Percentiles rank a stretch among this genome's conserved stretches.
phyloP scores from a whole-genome alignment of 2,329 filamentous ascomycete genomes.

The Ceratocystis lukuohia region DNA sequence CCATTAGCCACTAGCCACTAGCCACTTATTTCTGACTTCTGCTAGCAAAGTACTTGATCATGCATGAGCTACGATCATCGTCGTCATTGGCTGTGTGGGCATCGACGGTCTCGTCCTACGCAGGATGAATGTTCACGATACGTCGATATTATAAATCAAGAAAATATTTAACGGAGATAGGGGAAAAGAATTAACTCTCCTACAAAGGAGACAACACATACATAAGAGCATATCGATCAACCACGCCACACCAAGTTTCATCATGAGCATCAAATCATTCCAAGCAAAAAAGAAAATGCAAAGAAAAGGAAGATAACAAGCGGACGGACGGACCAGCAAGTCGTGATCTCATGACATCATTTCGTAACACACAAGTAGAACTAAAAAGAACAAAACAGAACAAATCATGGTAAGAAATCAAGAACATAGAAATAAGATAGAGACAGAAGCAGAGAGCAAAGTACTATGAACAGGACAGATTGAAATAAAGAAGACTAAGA shows the following conservation, averaged over 20 bases:
- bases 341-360: constrained; percentile 3
- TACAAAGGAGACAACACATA: neutral
- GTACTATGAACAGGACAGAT: constrained; percentile 1
- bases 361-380: neutral
- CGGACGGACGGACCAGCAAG: neutral
- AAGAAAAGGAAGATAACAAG: too few species aligned
- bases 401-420: neutral
- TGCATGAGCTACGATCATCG: too few species aligned
- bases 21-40: too few species aligned
- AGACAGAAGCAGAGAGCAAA: constrained; percentile 1
- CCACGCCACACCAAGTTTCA: neutral
- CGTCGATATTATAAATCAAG: too few species aligned
- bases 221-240: neutral
- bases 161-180: neutral
- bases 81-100: too few species aligned
- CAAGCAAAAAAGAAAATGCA: neutral
- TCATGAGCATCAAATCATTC: neutral
- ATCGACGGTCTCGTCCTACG: too few species aligned
- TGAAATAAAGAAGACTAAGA: neutral
- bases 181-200: neutral
- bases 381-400: neutral
- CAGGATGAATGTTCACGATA: too few species aligned
- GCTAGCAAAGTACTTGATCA: too few species aligned
- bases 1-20: too few species aligned
- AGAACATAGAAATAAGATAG: neutral